phyloP scores from a whole-genome alignment of 805 yeast genomes.

The Saturnispora sanitii region DNA sequence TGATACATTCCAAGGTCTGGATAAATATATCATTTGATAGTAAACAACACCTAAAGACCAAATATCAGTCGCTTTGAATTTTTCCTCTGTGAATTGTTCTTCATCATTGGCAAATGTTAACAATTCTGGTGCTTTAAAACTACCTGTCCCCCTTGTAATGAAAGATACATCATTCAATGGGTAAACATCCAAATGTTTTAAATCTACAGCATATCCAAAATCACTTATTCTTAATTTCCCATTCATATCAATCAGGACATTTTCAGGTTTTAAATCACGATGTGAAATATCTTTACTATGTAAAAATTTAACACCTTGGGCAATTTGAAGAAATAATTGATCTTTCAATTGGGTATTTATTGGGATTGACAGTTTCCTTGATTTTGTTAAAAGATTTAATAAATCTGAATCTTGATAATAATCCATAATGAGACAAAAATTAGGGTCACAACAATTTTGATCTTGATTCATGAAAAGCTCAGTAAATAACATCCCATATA shows the following conservation, averaged over 20 bases:
- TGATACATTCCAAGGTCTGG: constrained; percentile 41
- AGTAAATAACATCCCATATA: constrained; percentile 11
- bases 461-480: background rate
- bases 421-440: constrained; percentile 30
- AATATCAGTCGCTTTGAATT: constrained; percentile 34
- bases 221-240: constrained; percentile 40
- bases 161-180: constrained; percentile 14
- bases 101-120: background rate
- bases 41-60: constrained; percentile 47
- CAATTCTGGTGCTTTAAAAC: constrained; percentile 48
- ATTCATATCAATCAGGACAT: constrained; percentile 34
- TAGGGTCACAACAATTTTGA: background rate
- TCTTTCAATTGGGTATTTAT: constrained; percentile 32
- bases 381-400: constrained; percentile 31
- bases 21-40: constrained; percentile 34
- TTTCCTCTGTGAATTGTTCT: background rate
- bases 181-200: constrained; percentile 18
- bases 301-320: constrained; percentile 35
- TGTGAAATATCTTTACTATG: constrained; percentile 37
- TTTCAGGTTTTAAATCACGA: constrained; percentile 48
- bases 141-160: constrained; percentile 38
- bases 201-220: constrained; percentile 40
- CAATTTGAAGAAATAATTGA: constrained; percentile 43
- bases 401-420: constrained; percentile 41
- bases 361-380: constrained; percentile 28